Evolutionary conservation across 192 early-diverging fungal species (phyloP), one percentile per base, ranked within the genome.

Genomic region (Coemansia sp.): DNA sequence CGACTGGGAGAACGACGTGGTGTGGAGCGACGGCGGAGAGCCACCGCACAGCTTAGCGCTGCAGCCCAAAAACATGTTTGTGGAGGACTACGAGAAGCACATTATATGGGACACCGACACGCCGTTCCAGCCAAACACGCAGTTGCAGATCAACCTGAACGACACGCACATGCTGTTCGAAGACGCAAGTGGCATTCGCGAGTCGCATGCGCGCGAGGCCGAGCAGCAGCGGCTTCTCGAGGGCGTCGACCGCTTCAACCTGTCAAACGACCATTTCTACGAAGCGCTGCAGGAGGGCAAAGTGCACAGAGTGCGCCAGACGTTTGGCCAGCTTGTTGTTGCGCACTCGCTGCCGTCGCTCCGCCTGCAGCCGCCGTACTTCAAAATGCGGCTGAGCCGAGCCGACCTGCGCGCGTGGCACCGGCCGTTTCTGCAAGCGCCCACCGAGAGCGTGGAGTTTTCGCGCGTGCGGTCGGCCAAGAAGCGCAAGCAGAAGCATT

Each of bases 271-370:
- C 82, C 85, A 87, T 12, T 88, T 79, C 49, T 97, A 98, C 70
- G 94, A 91, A 23, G 83, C 83, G 0, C 78, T 85, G 57, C 83
- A 87, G 25, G 81, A 84, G 10, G 80, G 82, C 7, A 85, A 90
- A 61, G 74, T 87, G 10, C 88, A 88, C 47, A 83, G 92, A 40
- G 90, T 95, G 38, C 84, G 94, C 6, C 93, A 94, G 68, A 92
- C 94, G 8, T 88, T 91, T 69, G 94, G 94, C 9, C 88, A 90
- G 63, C 83, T 90, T 14, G 86, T 87, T 14, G 80, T 99, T 7
- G 89, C 90, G 56, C 97, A 99, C 66, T 86, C 95, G 12, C 71
- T 92, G 20, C 94, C 97, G 11, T 92, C 97, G 8, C 74, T 93
- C 54, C 89, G 86, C 57, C 68, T 97, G 25, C 89, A 92, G 56